phyloP scores from a whole-genome alignment of 345 rosid genomes.

The Nephelium lappaceum region DNA sequence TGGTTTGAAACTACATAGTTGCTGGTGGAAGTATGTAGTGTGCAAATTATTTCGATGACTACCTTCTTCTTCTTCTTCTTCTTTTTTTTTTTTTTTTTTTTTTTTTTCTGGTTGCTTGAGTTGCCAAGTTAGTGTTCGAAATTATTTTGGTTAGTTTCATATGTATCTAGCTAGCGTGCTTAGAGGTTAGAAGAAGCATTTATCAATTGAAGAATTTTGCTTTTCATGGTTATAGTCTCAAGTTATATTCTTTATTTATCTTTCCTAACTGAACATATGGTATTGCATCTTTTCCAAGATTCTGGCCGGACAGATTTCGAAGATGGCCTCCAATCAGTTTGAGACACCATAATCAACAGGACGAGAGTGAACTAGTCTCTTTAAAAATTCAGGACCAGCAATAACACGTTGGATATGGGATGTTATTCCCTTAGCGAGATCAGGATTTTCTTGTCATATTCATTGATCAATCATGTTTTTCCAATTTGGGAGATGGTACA shows the following conservation, averaged over 20 bases:
- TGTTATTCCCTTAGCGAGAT: constrained; percentile 7
- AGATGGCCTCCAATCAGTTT: constrained; percentile 61
- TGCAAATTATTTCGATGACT: no score
- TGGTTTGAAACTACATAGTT: no score
- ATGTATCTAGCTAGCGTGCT: neutral
- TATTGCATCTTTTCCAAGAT: constrained; percentile 40
- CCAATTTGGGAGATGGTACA: neutral
- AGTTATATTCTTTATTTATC: neutral
- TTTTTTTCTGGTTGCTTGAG: neutral
- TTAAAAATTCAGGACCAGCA: constrained; percentile 67
- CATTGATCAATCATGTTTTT: neutral
- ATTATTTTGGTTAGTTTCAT: neutral
- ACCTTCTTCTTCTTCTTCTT: no score
- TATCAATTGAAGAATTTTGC: neutral
- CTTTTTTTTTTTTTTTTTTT: no score
- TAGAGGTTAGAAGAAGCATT: neutral
- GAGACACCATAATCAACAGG: constrained; percentile 52
- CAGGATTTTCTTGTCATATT: neutral
- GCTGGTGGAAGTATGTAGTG: no score
- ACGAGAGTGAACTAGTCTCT: constrained; percentile 73
- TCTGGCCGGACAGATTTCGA: constrained; percentile 70
- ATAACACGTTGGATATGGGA: constrained; percentile 24
- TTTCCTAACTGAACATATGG: neutral
- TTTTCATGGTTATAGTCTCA: neutral
- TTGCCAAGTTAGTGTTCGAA: neutral